phyloP scores from a whole-genome alignment of 108 stramenopile genomes.

The Thalassiosira profunda region DNA sequence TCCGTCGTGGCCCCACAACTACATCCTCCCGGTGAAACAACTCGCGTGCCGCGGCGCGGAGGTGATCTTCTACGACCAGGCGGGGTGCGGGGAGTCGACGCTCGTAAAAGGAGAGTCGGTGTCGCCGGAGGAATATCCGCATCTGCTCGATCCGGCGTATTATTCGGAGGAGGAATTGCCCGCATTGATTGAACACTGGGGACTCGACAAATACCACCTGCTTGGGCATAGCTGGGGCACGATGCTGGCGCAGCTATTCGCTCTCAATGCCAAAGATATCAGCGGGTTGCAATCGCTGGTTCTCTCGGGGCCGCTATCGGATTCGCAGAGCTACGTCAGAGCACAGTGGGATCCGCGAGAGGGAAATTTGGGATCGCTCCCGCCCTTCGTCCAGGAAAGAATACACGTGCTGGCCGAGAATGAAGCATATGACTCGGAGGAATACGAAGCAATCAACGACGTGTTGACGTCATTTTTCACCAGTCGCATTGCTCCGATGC shows the following conservation, averaged over 20 bases:
- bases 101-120: not conserved
- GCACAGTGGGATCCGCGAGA: conserved; percentile 50
- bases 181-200: conserved; percentile 31
- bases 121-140: conserved; percentile 4
- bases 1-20: conserved; percentile 48
- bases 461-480: conserved; percentile 45
- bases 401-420: conserved; percentile 38
- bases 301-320: conserved; percentile 49
- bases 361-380: conserved; percentile 35
- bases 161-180: conserved; percentile 56
- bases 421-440: conserved; percentile 22
- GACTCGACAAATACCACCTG: conserved; percentile 32
- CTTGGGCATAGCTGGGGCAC: conserved; percentile 52
- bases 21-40: conserved; percentile 54
- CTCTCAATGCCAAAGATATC: conserved; percentile 6
- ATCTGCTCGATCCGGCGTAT: conserved; percentile 36
- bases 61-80: conserved; percentile 62
- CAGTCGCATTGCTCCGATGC: conserved; percentile 27
- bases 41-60: conserved; percentile 47
- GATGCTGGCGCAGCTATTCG: conserved; percentile 44
- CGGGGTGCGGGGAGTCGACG: conserved; percentile 45
- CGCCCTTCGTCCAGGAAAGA: conserved; percentile 43
- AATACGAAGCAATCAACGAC: conserved; percentile 44
- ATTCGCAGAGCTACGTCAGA: conserved; percentile 31
- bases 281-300: conserved; percentile 22